Conservation (phyloP, 257 asterid species). For the Solanum piurae region DNA sequence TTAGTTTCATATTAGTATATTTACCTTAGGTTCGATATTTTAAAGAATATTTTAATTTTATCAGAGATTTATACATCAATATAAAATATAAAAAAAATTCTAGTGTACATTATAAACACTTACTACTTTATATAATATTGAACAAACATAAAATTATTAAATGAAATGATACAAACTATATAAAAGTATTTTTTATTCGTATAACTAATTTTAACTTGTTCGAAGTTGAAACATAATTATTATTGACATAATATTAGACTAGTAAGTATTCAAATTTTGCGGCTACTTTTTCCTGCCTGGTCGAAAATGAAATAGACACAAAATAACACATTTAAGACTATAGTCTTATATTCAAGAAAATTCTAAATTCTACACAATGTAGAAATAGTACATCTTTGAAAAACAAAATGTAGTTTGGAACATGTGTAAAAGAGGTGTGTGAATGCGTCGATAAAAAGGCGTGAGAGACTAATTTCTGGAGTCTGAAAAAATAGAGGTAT, state of each 20-base stretch:
- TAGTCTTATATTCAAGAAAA: not conserved
- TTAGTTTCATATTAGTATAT: not conserved
- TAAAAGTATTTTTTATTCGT: not conserved
- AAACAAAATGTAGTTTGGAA: not conserved
- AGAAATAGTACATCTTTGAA: not conserved
- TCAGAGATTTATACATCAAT: too few species aligned
- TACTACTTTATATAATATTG: too few species aligned
- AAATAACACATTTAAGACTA: not conserved
- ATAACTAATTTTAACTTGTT: not conserved
- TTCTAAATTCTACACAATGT: not conserved
- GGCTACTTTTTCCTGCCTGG: not conserved
- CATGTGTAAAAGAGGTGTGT: too few species aligned
- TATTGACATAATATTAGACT: not conserved
- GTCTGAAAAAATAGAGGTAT: accelerated
- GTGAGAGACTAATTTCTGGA: accelerated
- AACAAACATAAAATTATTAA: too few species aligned
- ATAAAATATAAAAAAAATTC: too few species aligned
- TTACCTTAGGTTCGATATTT: too few species aligned
- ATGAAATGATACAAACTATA: not conserved
- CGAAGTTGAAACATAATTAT: not conserved
- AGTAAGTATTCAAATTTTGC: not conserved
- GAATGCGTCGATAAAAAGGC: accelerated
- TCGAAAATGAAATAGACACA: not conserved
- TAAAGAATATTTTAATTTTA: too few species aligned
- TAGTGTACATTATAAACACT: too few species aligned